Conservation (phyloP, 768 basidiomycete genomes). For the Leucogyrophana mollusca region DNA sequence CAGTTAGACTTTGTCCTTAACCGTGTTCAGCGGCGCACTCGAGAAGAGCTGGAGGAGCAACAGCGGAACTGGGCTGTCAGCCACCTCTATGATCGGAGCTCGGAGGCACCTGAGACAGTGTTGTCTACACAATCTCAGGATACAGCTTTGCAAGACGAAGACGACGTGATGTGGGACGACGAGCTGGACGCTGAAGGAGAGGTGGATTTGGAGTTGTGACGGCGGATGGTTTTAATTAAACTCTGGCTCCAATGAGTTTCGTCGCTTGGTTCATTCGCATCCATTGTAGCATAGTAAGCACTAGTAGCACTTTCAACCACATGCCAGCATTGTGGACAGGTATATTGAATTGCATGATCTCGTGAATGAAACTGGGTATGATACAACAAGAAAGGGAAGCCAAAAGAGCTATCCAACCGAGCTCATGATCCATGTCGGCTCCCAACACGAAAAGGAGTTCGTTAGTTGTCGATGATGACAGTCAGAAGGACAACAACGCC, state of each 20-base stretch:
- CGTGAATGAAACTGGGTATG: not conserved
- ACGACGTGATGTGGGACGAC: conserved; percentile 21
- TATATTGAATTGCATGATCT: conserved; percentile 4
- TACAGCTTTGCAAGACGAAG: conserved; percentile 6
- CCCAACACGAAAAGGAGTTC: no score
- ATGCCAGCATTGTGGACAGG: not conserved
- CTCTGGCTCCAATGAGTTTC: conserved; percentile 4
- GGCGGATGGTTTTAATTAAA: not conserved
- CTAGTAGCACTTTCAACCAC: not conserved
- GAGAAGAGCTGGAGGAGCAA: conserved; percentile 25
- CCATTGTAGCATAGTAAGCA: conserved; percentile 21
- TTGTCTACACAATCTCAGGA: conserved; percentile 14
- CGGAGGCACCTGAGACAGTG: conserved; percentile 21
- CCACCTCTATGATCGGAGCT: conserved; percentile 7
- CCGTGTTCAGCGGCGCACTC: conserved; percentile 52
- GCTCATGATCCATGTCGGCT: no score
- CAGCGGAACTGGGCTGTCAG: conserved; percentile 9
- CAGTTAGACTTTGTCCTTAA: conserved; percentile 75
- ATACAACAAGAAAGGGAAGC: not conserved
- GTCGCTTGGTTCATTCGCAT: not conserved
- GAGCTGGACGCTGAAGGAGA: conserved; percentile 20
- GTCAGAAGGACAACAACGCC: conserved; percentile 56
- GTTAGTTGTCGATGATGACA: conserved; percentile 39
- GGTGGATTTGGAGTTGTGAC: conserved; percentile 17
- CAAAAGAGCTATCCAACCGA: no score